Evolutionary conservation across 2,329 filamentous ascomycete genomes (phyloP).

Genomic region (Arthrobotrys sphaeroides): DNA sequence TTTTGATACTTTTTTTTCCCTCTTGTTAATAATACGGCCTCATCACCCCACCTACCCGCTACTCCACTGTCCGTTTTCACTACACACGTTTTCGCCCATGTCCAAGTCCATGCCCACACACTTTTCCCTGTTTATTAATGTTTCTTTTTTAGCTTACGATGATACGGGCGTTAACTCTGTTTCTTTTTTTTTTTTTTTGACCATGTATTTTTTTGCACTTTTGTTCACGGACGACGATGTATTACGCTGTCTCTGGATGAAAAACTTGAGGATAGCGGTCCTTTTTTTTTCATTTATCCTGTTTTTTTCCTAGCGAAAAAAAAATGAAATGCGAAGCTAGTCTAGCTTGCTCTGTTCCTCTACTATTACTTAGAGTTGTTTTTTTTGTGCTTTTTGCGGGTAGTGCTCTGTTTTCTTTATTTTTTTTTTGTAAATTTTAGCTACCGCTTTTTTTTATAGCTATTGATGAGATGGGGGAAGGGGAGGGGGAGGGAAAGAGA

Average conservation of each 20-base stretch:
- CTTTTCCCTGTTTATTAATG: constrained; percentile 32
- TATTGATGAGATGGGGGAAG: no score
- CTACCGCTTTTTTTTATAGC: no score
- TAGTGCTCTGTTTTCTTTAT: no score
- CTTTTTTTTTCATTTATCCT: background rate
- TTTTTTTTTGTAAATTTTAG: no score
- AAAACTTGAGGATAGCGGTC: background rate
- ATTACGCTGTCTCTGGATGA: background rate
- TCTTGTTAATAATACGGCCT: constrained; percentile 36
- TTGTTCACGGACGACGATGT: background rate
- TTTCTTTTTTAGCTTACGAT: constrained; percentile 52
- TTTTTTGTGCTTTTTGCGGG: no score
- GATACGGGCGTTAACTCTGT: constrained; percentile 55
- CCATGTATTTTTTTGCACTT: constrained; percentile 12
- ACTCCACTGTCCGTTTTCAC: constrained; percentile 25
- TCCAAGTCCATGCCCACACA: constrained; percentile 19
- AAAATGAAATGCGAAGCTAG: background rate
- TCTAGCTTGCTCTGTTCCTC: no score
- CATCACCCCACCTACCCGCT: constrained; percentile 8
- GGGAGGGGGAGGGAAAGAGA: no score
- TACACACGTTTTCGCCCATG: constrained; percentile 8
- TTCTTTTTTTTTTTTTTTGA: constrained; percentile 36
- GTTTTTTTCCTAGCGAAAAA: constrained; percentile 17
- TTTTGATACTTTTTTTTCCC: background rate
- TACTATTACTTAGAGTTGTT: no score